A percentile compares a stretch with the other conserved stretches of the same genome.
These are phyloP conservation scores for Uncinocarpus reesii DNA, from an alignment of 2,329 filamentous ascomycete species.

Conservation along the genomic window DNA sequence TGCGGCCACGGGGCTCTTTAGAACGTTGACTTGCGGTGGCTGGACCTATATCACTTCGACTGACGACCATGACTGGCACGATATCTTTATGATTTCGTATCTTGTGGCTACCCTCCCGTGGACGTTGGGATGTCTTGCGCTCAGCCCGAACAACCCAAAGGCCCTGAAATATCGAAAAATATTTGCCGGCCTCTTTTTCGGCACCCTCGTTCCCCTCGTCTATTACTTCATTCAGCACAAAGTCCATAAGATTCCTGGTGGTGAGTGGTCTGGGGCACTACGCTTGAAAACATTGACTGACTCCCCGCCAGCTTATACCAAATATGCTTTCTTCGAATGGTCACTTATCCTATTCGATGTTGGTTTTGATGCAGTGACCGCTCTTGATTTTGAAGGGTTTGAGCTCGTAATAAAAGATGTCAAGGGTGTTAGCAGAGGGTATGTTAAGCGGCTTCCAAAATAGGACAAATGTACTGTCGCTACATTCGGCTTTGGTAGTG, in stretches of 20 bases:
- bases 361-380: slow-evolving; percentile 88
- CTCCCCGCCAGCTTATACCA: slow-evolving; percentile 70
- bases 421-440: slow-evolving; percentile 90
- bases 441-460: slow-evolving; percentile 90
- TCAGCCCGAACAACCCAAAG: slow-evolving; percentile 73
- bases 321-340: slow-evolving; percentile 97
- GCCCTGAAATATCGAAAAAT: slow-evolving; percentile 85
- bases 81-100: slow-evolving; percentile 99
- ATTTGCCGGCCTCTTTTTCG: slow-evolving; percentile 75
- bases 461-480: slow-evolving; percentile 54
- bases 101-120: slow-evolving; percentile 87
- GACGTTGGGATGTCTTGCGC: slow-evolving; percentile 79
- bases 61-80: slow-evolving; percentile 96
- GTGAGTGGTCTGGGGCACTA: slow-evolving; percentile 54
- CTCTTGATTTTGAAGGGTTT: slow-evolving; percentile 79
- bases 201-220: slow-evolving; percentile 75
- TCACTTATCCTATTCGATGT: slow-evolving; percentile 88
- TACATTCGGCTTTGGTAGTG: slow-evolving; percentile 29
- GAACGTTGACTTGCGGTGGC: slow-evolving; percentile 87
- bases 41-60: slow-evolving; percentile 99
- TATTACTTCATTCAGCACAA: slow-evolving; percentile 99
- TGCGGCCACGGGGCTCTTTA: slow-evolving; percentile 66
- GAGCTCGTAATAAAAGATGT: slow-evolving; percentile 82
- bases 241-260: slow-evolving; percentile 83
- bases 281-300: slow-evolving; percentile 19